A percentile compares a stretch with the other conserved stretches of the same genome.
Conservation (phyloP, 441 rosid genomes). For the Jatropha multifida region DNA sequence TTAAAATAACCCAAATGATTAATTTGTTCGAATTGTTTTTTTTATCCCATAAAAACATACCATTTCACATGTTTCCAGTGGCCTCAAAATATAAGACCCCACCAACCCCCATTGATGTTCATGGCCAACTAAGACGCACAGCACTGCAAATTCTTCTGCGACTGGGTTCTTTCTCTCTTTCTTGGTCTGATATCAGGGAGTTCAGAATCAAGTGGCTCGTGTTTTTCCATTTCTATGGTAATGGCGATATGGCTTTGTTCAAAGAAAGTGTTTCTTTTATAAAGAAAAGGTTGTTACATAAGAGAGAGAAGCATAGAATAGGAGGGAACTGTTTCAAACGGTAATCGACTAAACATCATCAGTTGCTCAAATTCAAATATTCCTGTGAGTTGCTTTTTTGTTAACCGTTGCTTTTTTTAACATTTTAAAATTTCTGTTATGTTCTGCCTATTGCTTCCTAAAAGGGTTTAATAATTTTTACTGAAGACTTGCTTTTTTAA, state of each 20-base stretch:
- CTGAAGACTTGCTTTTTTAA: slow-evolving; percentile 20
- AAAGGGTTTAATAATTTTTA: not conserved
- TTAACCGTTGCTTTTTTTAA: slow-evolving; percentile 31
- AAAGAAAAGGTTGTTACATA: slow-evolving; percentile 20
- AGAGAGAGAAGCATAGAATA: slow-evolving; percentile 13
- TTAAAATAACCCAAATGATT: slow-evolving; percentile 1
- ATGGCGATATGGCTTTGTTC: slow-evolving; percentile 15
- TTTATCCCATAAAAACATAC: slow-evolving; percentile 4
- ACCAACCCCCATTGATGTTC: slow-evolving; percentile 22
- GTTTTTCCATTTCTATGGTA: slow-evolving; percentile 3
- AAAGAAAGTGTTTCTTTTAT: slow-evolving; percentile 23
- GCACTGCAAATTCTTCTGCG: slow-evolving; percentile 14
- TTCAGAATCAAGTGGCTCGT: slow-evolving; percentile 23
- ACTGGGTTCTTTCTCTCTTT: slow-evolving; percentile 23
- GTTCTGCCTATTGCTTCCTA: not conserved
- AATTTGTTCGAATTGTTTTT: too few relatives aligned
- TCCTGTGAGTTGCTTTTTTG: slow-evolving; percentile 37
- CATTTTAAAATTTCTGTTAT: slow-evolving; percentile 35
- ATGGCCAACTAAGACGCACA: slow-evolving; percentile 26
- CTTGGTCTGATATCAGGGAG: slow-evolving; percentile 15
- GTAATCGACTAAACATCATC: slow-evolving; percentile 21
- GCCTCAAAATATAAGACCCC: slow-evolving; percentile 7
- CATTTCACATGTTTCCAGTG: slow-evolving; percentile 20
- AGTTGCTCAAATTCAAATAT: slow-evolving; percentile 44
- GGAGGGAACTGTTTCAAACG: slow-evolving; percentile 53